Conservation (phyloP, 2,329 filamentous ascomycete species). For the Cladophialophora exuberans region DNA sequence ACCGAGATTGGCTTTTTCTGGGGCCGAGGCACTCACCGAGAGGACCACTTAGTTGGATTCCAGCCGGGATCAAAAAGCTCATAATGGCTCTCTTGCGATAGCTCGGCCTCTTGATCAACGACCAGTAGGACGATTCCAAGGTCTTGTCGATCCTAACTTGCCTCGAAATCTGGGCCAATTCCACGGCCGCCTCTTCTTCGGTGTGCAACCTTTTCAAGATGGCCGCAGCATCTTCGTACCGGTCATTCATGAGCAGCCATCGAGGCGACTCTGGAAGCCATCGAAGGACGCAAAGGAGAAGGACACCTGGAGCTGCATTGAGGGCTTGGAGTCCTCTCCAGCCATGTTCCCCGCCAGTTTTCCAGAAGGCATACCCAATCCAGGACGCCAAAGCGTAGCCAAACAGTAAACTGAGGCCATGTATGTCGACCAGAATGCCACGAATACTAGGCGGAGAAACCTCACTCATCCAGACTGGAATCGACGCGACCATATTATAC, state of each 20-base stretch:
- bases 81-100: conserved; percentile 17
- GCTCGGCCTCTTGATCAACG: conserved; percentile 13
- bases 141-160: conserved; percentile 16
- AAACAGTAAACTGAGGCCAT: conserved; percentile 6
- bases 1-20: not conserved
- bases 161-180: conserved; percentile 14
- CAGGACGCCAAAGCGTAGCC: conserved; percentile 9
- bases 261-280: conserved; percentile 19
- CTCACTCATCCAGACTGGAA: conserved; percentile 13
- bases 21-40: not conserved
- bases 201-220: conserved; percentile 4
- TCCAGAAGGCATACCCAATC: conserved; percentile 12
- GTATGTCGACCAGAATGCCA: conserved; percentile 10
- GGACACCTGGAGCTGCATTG: not conserved
- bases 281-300: conserved; percentile 4
- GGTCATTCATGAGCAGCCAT: conserved; percentile 9
- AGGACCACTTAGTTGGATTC: conserved; percentile 15
- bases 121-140: conserved; percentile 10
- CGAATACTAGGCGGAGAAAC: conserved; percentile 7
- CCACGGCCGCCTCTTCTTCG: conserved; percentile 13
- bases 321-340: conserved; percentile 5
- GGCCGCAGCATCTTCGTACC: conserved; percentile 5
- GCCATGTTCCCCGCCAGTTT: not conserved
- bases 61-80: conserved; percentile 9
- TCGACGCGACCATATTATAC: conserved; percentile 27